Evolutionary conservation across 257 asterid genomes (phyloP), one percentile per base, ranked within the genome.

Genomic region (Salvia rosmarinus): DNA sequence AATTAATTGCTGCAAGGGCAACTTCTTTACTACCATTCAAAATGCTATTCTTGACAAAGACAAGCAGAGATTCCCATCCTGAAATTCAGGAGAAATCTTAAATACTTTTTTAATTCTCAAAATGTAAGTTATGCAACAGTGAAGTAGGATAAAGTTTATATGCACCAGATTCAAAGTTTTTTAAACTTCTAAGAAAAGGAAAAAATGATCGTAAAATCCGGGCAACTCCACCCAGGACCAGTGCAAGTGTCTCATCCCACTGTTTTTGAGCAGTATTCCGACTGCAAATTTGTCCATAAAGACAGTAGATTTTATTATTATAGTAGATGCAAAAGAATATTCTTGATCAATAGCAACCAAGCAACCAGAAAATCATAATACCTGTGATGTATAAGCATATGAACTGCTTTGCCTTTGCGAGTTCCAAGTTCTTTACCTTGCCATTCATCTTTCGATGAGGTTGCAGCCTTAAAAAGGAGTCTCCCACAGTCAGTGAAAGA

Each of bases 351-450:
- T 74, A n/a, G n/a, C n/a, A n/a, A n/a, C n/a, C n/a, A n/a, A 73
- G 72, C 67, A 78, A 71, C 70, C 40, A 73, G 25, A 76, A 64
- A 35, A 60, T 17, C 42, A 60, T 46, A 32, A 68, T 65, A 94
- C 98, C 98, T 94, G 81, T 94, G 98, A 82, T 94, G 98, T 87
- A 94, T 91, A 70, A 91, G 98, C 98, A 94, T 94, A 81, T 94
- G 98, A 64, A 94, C 92, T 43, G 98, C 95, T 89, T 90, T 94
- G 72, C 98, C 98, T 79, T 90, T 89, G 78, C 85, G 92, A 68
- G 92, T 94, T 83, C 98, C 98, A 76, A 94, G 96, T 83, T 94
- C 98, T 81, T 88, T 94, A 68, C 98, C 98, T 34, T 90, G 96
- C 97, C 97, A 90, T 84, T 94, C 98, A 83, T 87, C 96, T 84